Evolutionary conservation across 176 grass and related monocot genomes (phyloP).

Genomic region (Zizania latifolia): DNA sequence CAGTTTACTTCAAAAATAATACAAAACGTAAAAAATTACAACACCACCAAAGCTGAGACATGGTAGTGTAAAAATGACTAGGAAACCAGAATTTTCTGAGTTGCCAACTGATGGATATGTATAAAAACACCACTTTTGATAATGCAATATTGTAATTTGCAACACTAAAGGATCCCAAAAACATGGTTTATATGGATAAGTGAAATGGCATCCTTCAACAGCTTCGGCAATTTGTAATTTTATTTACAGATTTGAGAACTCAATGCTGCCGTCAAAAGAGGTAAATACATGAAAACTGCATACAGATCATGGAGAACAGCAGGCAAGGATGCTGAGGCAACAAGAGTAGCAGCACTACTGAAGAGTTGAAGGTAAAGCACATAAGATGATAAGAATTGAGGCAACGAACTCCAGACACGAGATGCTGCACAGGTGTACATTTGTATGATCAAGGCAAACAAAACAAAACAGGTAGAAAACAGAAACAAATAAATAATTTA

Average conservation of each 20-base stretch:
- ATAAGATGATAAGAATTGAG: too few relatives aligned
- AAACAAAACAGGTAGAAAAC: not conserved
- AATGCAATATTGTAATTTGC: not conserved
- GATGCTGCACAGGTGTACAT: not conserved
- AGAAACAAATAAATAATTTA: constrained; percentile 11
- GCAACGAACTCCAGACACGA: too few relatives aligned
- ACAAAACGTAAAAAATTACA: too few relatives aligned
- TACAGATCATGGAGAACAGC: not conserved
- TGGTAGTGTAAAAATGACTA: too few relatives aligned
- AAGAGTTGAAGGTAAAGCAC: too few relatives aligned
- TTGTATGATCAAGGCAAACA: not conserved
- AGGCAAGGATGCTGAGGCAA: not conserved
- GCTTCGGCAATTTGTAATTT: not conserved
- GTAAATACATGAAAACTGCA: not conserved
- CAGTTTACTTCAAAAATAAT: too few relatives aligned
- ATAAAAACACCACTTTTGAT: not conserved
- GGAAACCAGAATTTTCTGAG: too few relatives aligned
- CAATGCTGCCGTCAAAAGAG: not conserved
- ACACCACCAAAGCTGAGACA: too few relatives aligned
- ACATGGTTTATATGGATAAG: not conserved
- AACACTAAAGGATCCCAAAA: not conserved
- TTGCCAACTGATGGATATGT: not conserved
- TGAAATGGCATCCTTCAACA: not conserved
- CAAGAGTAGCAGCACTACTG: not conserved
- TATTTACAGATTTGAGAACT: constrained; percentile 4